phyloP scores from a whole-genome alignment of 2,329 filamentous ascomycete genomes.

The Fusarium agapanthi region DNA sequence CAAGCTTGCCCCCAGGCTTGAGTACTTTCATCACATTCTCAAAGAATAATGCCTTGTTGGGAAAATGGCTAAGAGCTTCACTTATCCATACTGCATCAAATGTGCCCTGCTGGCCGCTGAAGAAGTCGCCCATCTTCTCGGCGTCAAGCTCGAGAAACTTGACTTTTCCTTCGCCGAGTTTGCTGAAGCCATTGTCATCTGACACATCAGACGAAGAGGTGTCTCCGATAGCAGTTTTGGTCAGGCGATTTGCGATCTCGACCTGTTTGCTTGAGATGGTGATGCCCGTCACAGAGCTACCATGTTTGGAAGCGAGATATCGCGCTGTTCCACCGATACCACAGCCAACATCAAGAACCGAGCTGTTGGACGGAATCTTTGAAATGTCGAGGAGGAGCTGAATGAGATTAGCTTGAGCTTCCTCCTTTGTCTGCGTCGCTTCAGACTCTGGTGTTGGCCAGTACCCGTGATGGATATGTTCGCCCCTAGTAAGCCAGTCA shows the following conservation, averaged over 20 bases:
- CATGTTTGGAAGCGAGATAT: slow-evolving; percentile 60
- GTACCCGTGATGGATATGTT: slow-evolving; percentile 71
- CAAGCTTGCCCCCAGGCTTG: slow-evolving; percentile 59
- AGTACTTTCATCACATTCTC: slow-evolving; percentile 59
- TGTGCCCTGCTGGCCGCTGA: slow-evolving; percentile 48
- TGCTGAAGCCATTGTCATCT: slow-evolving; percentile 48
- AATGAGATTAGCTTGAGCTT: slow-evolving; percentile 66
- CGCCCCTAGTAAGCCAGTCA: slow-evolving; percentile 56
- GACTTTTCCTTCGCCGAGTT: slow-evolving; percentile 56
- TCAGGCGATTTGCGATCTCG: slow-evolving; percentile 63
- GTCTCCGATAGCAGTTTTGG: slow-evolving; percentile 42
- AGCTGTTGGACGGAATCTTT: slow-evolving; percentile 35
- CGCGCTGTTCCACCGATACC: slow-evolving; percentile 68
- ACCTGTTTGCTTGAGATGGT: slow-evolving; percentile 69
- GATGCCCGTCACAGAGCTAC: slow-evolving; percentile 65
- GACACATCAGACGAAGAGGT: slow-evolving; percentile 24
- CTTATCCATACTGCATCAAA: slow-evolving; percentile 71
- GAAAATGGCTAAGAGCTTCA: slow-evolving; percentile 68
- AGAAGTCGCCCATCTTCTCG: slow-evolving; percentile 66
- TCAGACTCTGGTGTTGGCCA: slow-evolving; percentile 58
- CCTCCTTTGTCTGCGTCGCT: slow-evolving; percentile 63
- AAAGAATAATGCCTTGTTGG: slow-evolving; percentile 67
- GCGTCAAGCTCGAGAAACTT: slow-evolving; percentile 68
- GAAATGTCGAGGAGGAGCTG: slow-evolving; percentile 58
- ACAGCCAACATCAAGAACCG: slow-evolving; percentile 67